These are phyloP conservation scores for Ophiostoma perfectum DNA, from an alignment of 2,329 filamentous ascomycete species.

Conservation along the genomic window DNA sequence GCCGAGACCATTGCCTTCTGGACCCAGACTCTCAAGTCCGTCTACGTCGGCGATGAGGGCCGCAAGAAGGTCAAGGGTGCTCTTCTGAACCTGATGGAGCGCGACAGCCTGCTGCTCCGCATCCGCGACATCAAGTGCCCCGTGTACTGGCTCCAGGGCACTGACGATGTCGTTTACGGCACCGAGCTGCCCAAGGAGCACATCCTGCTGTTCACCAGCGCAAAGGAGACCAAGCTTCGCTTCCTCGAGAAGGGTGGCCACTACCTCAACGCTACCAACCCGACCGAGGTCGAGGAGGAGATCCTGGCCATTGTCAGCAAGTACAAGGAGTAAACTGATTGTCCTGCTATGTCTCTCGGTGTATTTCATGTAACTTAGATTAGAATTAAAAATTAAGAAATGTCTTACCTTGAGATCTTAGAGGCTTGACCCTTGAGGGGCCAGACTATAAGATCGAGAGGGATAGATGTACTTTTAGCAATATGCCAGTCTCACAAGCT, in stretches of 20 bases:
- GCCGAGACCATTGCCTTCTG: conserved; percentile 38
- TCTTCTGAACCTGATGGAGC: conserved; percentile 38
- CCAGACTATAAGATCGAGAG: neutral
- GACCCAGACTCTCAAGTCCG: conserved; percentile 38
- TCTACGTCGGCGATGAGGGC: conserved; percentile 44
- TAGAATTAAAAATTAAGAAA: neutral
- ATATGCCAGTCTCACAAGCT: neutral
- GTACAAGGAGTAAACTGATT: conserved; percentile 13
- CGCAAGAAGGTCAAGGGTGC: conserved; percentile 41
- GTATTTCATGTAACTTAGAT: neutral
- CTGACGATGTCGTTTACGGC: conserved; percentile 40
- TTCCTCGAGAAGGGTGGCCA: conserved; percentile 41
- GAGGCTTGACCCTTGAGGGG: neutral
- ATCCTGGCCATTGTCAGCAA: conserved; percentile 32
- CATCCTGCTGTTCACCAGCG: conserved; percentile 42
- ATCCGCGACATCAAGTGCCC: conserved; percentile 43
- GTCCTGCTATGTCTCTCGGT: too few relatives aligned
- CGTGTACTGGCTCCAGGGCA: conserved; percentile 49
- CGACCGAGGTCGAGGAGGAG: conserved; percentile 39
- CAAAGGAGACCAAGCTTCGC: conserved; percentile 38
- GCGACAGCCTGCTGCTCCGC: conserved; percentile 42
- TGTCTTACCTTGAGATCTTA: neutral
- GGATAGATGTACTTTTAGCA: too few relatives aligned
- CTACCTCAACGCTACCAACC: conserved; percentile 42
- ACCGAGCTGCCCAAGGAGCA: conserved; percentile 38